These are phyloP conservation scores for Withania somnifera DNA, from an alignment of 305 asterid genomes.

Conservation along the genomic window DNA sequence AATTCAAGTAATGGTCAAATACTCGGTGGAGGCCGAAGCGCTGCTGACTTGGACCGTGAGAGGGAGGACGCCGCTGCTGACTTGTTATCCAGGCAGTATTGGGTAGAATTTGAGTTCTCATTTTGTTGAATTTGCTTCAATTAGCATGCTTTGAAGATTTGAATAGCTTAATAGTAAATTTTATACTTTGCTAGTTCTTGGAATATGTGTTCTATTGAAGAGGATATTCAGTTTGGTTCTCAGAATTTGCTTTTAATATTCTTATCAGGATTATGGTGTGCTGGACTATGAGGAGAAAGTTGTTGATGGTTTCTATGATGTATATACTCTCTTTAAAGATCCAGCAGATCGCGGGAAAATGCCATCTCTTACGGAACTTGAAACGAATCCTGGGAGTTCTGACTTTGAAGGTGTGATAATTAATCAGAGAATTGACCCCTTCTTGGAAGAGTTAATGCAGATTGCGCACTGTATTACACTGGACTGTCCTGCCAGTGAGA, in stretches of 20 bases:
- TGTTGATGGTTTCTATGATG: conserved; percentile 96
- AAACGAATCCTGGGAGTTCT: conserved; percentile 53
- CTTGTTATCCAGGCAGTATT: conserved; percentile 68
- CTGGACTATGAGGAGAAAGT: conserved; percentile 90
- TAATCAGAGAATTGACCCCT: conserved; percentile 73
- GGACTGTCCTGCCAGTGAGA: conserved; percentile 61
- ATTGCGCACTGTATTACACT: conserved; percentile 67
- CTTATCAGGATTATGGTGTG: conserved; percentile 62
- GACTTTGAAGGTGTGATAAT: conserved; percentile 79
- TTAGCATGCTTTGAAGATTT: too few species aligned
- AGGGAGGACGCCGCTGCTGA: conserved; percentile 63
- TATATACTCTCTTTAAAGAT: conserved; percentile 61
- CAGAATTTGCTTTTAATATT: background rate
- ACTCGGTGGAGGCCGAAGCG: conserved; percentile 12
- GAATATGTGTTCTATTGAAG: background rate
- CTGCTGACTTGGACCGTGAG: conserved; percentile 14
- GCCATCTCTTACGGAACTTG: conserved; percentile 93
- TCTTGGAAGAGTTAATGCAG: conserved; percentile 87
- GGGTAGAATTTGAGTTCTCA: conserved; percentile 45
- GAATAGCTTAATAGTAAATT: background rate
- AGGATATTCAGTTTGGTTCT: background rate
- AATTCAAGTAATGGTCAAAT: conserved; percentile 35
- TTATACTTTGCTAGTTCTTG: background rate
- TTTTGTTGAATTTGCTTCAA: background rate
- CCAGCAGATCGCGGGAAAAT: conserved; percentile 60